Percentiles rank a stretch among this genome's conserved stretches.
These are phyloP conservation scores for Aspergillus floridensis DNA, from an alignment of 2,329 filamentous ascomycete genomes.

Conservation along the genomic window DNA sequence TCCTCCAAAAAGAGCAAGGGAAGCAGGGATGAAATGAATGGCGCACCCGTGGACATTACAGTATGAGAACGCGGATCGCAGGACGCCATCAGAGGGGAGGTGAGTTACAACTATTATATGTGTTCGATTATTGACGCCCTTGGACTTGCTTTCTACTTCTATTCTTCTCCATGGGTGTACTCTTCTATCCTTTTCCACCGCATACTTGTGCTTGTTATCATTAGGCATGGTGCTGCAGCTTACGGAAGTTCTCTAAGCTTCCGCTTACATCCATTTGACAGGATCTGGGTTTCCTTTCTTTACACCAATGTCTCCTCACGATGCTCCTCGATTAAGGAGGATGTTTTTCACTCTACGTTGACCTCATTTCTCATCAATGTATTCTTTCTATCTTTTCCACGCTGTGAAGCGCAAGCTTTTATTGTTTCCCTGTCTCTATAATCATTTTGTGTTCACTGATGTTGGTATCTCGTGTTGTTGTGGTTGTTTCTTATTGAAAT, in stretches of 20 bases:
- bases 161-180: background rate
- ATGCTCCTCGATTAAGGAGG: background rate
- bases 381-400: background rate
- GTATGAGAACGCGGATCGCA: background rate
- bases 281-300: background rate
- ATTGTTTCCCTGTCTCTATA: background rate
- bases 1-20: background rate
- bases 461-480: background rate
- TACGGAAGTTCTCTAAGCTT: constrained; percentile 1
- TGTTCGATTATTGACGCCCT: background rate
- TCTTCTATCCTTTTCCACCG: constrained; percentile 2
- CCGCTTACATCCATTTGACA: background rate
- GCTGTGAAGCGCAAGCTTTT: background rate
- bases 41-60: background rate
- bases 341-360: background rate
- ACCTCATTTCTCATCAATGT: background rate
- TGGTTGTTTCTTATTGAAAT: background rate
- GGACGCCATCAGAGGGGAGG: background rate
- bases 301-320: background rate
- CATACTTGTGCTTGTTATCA: constrained; percentile 5
- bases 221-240: constrained; percentile 4
- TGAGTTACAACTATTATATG: background rate
- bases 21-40: background rate
- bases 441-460: background rate
- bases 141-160: background rate